A percentile compares a stretch with the other conserved stretches of the same genome.
Evolutionary conservation across 805 yeast species (phyloP).

Genomic region (Pichia nanzhaoensis): DNA sequence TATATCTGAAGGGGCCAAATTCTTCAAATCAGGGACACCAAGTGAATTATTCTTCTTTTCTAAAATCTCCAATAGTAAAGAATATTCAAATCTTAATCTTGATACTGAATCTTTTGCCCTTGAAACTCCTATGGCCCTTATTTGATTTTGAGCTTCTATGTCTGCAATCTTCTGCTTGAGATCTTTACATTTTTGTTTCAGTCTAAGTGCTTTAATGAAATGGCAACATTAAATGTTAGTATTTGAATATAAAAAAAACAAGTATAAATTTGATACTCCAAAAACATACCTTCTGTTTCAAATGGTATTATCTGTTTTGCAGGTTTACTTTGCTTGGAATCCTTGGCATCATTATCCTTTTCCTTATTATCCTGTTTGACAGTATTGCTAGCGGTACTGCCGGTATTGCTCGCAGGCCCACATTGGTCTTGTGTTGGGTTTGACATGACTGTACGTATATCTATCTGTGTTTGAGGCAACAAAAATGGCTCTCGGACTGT

Average conservation of each 20-base stretch:
- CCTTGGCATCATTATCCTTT: not conserved
- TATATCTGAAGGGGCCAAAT: constrained; percentile 20
- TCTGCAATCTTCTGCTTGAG: constrained; percentile 62
- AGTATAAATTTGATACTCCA: not conserved
- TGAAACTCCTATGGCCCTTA: constrained; percentile 65
- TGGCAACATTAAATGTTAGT: not conserved
- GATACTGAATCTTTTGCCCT: constrained; percentile 72
- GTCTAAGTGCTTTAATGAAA: constrained; percentile 29
- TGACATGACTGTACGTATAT: no score
- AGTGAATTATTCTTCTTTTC: constrained; percentile 45
- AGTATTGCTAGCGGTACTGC: not conserved
- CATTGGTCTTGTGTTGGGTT: not conserved
- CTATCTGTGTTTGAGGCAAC: no score
- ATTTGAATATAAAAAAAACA: not conserved
- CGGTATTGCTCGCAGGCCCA: not conserved
- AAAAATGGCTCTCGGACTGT: no score
- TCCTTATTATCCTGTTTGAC: constrained; percentile 2
- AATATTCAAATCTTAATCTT: constrained; percentile 75
- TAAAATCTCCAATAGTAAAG: constrained; percentile 70
- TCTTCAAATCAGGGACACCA: constrained; percentile 22
- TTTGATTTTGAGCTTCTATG: constrained; percentile 71
- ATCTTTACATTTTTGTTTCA: constrained; percentile 63
- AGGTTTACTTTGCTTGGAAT: not conserved
- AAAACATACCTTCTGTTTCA: constrained; percentile 16
- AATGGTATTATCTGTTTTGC: constrained; percentile 16